Conservation (phyloP, 495 filamentous ascomycete species). For the Tetracladium setigerum region DNA sequence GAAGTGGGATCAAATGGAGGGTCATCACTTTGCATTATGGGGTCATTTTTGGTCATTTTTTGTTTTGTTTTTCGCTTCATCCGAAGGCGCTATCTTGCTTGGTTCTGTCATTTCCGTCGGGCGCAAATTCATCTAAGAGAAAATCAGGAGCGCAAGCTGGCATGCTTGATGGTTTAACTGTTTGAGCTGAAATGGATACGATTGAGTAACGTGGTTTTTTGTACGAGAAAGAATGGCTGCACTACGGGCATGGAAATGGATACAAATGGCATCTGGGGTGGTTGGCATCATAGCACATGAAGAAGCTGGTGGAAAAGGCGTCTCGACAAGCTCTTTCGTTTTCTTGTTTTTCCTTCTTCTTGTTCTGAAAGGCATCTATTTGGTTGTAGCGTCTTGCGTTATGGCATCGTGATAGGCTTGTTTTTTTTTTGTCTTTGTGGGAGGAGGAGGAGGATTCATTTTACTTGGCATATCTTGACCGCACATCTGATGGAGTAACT, state of each 20-base stretch:
- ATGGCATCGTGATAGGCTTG: slow-evolving; percentile 15
- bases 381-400: slow-evolving; percentile 7
- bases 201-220: slow-evolving; percentile 2
- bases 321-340: slow-evolving; percentile 5
- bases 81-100: slow-evolving; percentile 8
- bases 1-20: slow-evolving; percentile 15
- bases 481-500: slow-evolving; percentile 8
- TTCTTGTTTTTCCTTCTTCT: background rate
- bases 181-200: slow-evolving; percentile 4
- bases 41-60: slow-evolving; percentile 14
- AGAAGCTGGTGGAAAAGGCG: slow-evolving; percentile 22
- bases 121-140: slow-evolving; percentile 15
- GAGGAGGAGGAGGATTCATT: slow-evolving; percentile 2
- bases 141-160: slow-evolving; percentile 22
- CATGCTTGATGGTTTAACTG: slow-evolving; percentile 10
- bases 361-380: slow-evolving; percentile 5
- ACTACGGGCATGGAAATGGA: slow-evolving; percentile 15
- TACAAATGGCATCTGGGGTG: slow-evolving; percentile 6
- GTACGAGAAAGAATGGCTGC: slow-evolving; percentile 9
- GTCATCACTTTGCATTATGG: slow-evolving; percentile 13
- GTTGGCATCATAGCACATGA: slow-evolving; percentile 10
- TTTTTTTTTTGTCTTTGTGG: too few species aligned
- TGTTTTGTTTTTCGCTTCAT: slow-evolving; percentile 10
- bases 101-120: slow-evolving; percentile 21
- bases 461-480: slow-evolving; percentile 18